A percentile compares a stretch with the other conserved stretches of the same genome.
Evolutionary conservation across 768 basidiomycete species (phyloP).

Genomic region (Dacryopinax spathularia): DNA sequence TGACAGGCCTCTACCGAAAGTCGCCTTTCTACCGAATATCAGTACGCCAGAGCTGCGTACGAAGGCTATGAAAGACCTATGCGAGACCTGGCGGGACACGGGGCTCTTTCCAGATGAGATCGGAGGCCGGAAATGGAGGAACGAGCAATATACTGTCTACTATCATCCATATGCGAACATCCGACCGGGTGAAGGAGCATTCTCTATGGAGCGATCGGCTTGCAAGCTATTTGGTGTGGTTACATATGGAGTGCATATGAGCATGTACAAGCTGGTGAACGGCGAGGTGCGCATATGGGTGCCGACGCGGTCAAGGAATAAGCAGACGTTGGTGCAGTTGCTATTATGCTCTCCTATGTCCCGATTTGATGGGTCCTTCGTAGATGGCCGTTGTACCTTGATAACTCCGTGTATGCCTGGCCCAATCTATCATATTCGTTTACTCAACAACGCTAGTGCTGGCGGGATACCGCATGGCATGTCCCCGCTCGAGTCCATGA

Average conservation of each 20-base stretch:
- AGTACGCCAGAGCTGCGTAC: constrained; percentile 48
- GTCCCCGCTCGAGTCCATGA: constrained; percentile 51
- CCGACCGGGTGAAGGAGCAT: constrained; percentile 46
- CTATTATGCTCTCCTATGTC: not conserved
- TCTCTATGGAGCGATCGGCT: constrained; percentile 80
- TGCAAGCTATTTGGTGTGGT: constrained; percentile 79
- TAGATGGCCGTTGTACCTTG: constrained; percentile 74
- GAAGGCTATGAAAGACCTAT: constrained; percentile 46
- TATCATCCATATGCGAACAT: constrained; percentile 44
- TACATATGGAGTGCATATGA: constrained; percentile 90
- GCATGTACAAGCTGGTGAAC: constrained; percentile 39
- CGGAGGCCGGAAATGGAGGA: constrained; percentile 67
- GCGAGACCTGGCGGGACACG: constrained; percentile 60
- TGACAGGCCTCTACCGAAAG: not conserved
- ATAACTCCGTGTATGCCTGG: constrained; percentile 52
- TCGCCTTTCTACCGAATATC: constrained; percentile 40
- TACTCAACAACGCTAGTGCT: constrained; percentile 27
- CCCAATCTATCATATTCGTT: not conserved
- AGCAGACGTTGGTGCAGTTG: constrained; percentile 56
- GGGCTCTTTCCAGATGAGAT: constrained; percentile 50
- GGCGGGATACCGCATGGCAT: constrained; percentile 83
- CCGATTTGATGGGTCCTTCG: not conserved
- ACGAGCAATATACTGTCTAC: constrained; percentile 71
- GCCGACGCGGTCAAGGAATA: constrained; percentile 69
- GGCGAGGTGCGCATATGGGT: constrained; percentile 58